Evolutionary conservation across 768 basidiomycete genomes (phyloP), one percentile per base, ranked within the genome.

Genomic region (Amanita molliuscula): DNA sequence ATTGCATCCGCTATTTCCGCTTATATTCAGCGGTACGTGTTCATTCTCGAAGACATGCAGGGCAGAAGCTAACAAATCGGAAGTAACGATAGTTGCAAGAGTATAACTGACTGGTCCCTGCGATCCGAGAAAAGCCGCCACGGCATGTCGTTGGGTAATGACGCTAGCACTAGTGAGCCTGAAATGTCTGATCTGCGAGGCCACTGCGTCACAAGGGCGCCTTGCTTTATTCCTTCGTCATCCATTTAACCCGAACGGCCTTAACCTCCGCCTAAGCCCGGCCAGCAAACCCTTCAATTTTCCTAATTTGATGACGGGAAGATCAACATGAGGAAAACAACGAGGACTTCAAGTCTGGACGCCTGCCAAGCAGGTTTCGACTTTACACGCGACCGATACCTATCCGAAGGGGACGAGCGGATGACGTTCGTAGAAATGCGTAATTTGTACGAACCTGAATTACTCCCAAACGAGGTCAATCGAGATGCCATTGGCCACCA

Each of bases 241-340:
- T 41, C 26, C 37, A 40, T 31, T 33, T 48, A 40, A 48, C 36
- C 38, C 48, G 48, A 40, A 28, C 48, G 48, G 48, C 37, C 31
- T 48, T 48, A 40, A 48, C 41, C 37, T n/a, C 20, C 48, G 48
- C 20, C 29, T 48, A 48, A 48, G 48, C 16, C 48, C 48, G 48
- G 48, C 18, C 21, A 16, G 3, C 16, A 33, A 26, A 48, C 28
- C 44, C 44, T 36, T 48, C 29, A 26, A 25, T 16, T 42, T 48
- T 33, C 54, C 50, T 28, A 54, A 54, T 54, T 33, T 44, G 53
- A 48, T 46, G 44, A 55, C 47, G 54, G 51, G 53, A 56, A 53
- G 59, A 68, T 67, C 65, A 67, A 64, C 68, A 71, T 66, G 69
- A 60, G 69, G 58, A 51, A 47, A 56, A 65, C 64, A 67, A 71